phyloP scores from a whole-genome alignment of 176 grass and related monocot genomes.

The Thalia dealbata region DNA sequence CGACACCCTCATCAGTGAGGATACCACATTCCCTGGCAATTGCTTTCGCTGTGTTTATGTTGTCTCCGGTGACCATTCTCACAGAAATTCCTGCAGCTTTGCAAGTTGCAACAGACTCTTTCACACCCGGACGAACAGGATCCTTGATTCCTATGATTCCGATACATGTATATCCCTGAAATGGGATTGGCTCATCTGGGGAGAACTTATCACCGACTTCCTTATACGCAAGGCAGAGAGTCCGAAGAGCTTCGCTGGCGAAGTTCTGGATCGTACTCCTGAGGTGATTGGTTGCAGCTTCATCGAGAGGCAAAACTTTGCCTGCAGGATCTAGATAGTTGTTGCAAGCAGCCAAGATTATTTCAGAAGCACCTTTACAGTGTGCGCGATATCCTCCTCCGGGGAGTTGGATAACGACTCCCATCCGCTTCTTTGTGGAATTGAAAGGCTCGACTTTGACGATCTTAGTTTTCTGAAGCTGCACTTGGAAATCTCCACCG shows the following conservation, averaged over 20 bases:
- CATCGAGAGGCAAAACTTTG: conserved; percentile 9
- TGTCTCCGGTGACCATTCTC: conserved; percentile 15
- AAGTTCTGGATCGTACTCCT: conserved; percentile 7
- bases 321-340: conserved; percentile 13
- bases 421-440: conserved; percentile 17
- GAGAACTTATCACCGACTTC: conserved; percentile 6
- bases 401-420: conserved; percentile 4
- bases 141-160: conserved; percentile 20
- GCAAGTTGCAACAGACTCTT: conserved; percentile 16
- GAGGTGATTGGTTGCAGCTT: conserved; percentile 4
- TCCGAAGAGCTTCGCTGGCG: conserved; percentile 15
- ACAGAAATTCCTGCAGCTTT: conserved; percentile 14
- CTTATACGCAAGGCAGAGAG: conserved; percentile 15
- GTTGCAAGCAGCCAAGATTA: conserved; percentile 11
- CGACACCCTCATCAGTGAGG: conserved; percentile 11
- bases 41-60: conserved; percentile 23
- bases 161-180: conserved; percentile 14
- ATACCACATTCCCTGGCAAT: conserved; percentile 19
- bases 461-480: conserved; percentile 9
- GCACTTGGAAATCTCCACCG: neutral
- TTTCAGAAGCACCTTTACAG: conserved; percentile 18
- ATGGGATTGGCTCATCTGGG: neutral
- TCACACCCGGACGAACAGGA: conserved; percentile 13
- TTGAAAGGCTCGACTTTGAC: conserved; percentile 16
- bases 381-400: conserved; percentile 7